Conservation (phyloP, 2,329 filamentous ascomycete species). For the Pseudopithomyces maydicus region DNA sequence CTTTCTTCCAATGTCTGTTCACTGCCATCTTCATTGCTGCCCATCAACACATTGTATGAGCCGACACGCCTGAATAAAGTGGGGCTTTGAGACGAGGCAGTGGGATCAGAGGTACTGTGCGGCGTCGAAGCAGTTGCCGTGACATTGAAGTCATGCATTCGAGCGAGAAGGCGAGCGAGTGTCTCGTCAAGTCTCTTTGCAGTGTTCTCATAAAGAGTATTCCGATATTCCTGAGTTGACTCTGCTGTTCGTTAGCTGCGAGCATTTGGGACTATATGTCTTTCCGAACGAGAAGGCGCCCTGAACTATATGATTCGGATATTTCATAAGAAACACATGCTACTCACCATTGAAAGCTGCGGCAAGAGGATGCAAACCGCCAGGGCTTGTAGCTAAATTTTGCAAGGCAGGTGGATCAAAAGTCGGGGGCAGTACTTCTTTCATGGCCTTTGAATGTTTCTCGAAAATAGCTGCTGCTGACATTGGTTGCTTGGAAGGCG, state of each 20-base stretch:
- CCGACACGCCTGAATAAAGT: conserved; percentile 26
- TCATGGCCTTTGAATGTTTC: neutral
- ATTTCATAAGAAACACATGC: neutral
- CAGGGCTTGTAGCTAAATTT: too few species aligned
- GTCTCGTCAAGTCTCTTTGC: conserved; percentile 25
- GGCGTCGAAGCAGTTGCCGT: conserved; percentile 7
- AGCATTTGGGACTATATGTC: too few species aligned
- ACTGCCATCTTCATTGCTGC: conserved; percentile 16
- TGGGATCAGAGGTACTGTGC: conserved; percentile 9
- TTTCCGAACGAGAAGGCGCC: too few species aligned
- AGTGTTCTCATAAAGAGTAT: conserved; percentile 24
- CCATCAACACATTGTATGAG: conserved; percentile 16
- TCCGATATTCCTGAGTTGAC: conserved; percentile 29
- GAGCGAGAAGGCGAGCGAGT: conserved; percentile 18
- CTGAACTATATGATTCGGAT: too few species aligned
- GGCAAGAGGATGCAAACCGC: conserved; percentile 29
- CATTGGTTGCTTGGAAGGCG: conserved; percentile 15
- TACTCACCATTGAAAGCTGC: conserved; percentile 33
- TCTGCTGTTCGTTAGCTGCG: conserved; percentile 28
- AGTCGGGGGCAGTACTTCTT: neutral
- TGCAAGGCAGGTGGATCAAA: neutral
- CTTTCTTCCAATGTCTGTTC: conserved; percentile 21
- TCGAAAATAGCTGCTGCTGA: conserved; percentile 35
- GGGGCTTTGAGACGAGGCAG: conserved; percentile 16
- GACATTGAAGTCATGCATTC: conserved; percentile 16